phyloP scores from a whole-genome alignment of 257 asterid genomes.

The Ilex aquifolium region DNA sequence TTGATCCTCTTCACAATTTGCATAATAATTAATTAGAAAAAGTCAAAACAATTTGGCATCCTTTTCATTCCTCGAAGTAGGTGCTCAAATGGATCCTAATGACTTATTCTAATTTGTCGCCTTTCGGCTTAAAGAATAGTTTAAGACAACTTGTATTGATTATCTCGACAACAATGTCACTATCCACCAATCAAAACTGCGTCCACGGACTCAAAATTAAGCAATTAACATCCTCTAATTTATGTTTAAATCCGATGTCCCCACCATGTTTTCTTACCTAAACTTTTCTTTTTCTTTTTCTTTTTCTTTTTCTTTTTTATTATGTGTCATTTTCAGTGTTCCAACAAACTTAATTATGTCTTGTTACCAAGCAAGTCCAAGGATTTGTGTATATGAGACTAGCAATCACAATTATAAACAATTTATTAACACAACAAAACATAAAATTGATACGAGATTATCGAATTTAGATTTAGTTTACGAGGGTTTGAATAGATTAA shows the following conservation, averaged over 20 bases:
- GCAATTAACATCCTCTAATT: conserved; percentile 22
- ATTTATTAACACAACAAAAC: too few species aligned
- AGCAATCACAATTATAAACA: neutral
- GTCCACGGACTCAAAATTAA: conserved; percentile 31
- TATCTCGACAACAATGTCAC: conserved; percentile 20
- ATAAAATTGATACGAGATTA: too few species aligned
- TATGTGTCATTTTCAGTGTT: neutral
- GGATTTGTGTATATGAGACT: conserved; percentile 15
- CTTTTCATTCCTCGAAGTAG: neutral
- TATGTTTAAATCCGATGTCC: conserved; percentile 37
- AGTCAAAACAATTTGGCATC: neutral
- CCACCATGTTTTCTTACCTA: conserved; percentile 29
- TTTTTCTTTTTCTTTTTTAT: too few species aligned
- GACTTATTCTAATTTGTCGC: conserved; percentile 18
- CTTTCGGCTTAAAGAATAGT: conserved; percentile 5
- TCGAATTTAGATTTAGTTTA: too few species aligned
- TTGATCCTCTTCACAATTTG: too few species aligned
- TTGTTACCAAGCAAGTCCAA: conserved; percentile 30
- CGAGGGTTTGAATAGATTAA: too few species aligned
- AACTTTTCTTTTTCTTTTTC: conserved; percentile 3
- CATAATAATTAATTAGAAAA: neutral
- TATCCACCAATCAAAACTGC: conserved; percentile 20
- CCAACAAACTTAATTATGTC: conserved; percentile 16
- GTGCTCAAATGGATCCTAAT: conserved; percentile 10
- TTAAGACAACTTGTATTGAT: conserved; percentile 22